phyloP scores from a whole-genome alignment of 257 asterid genomes.

The Primulina eburnea region DNA sequence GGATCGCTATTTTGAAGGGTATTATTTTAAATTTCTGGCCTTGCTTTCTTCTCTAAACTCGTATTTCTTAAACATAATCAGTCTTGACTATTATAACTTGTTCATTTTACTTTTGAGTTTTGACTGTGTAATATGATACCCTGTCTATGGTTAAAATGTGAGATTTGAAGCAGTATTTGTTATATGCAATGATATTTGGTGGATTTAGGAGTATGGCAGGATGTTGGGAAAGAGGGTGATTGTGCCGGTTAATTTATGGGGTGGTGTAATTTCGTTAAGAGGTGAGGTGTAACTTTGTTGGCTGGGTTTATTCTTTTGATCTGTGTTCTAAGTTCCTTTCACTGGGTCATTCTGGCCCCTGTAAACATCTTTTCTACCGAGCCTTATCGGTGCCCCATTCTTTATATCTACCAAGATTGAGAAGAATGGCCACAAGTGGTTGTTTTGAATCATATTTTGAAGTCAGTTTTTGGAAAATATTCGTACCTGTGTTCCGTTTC shows the following conservation, averaged over 20 bases:
- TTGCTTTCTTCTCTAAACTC: constrained; percentile 1
- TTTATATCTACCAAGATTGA: no score
- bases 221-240: background rate
- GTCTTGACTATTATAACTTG: background rate
- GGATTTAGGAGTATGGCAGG: background rate
- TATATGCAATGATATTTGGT: background rate
- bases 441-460: background rate
- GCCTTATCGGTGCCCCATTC: no score
- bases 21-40: constrained; percentile 23
- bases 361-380: no score
- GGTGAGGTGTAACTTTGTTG: background rate
- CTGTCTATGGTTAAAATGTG: constrained; percentile 13
- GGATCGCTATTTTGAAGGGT: constrained; percentile 98
- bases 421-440: background rate
- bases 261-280: background rate
- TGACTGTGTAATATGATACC: background rate
- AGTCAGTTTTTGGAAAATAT: background rate
- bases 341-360: no score
- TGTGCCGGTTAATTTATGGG: background rate
- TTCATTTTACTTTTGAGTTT: background rate
- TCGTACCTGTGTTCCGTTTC: background rate
- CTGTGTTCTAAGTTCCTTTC: no score
- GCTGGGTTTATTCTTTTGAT: no score
- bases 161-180: background rate
- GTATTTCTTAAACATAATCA: background rate